Evolutionary conservation across 192 early-diverging fungal species (phyloP), one percentile per base, ranked within the genome.

Genomic region (Chytriomyces hyalinus): DNA sequence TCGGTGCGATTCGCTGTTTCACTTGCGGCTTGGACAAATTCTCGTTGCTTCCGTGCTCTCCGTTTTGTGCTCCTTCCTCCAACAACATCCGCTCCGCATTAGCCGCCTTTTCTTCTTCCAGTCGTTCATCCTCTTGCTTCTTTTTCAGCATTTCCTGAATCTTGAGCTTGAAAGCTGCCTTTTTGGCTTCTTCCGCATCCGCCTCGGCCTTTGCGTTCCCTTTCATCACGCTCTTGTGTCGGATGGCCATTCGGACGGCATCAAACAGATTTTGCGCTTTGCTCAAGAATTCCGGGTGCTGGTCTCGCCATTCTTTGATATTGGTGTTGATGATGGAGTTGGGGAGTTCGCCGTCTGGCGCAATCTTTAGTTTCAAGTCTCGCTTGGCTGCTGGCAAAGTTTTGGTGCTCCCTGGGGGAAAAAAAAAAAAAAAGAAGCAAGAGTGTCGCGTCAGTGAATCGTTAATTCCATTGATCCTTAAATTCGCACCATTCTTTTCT

Each of bases 341-440:
- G 7, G 87, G 87, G 20, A 88, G 44, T 1, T 61, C 36, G 6
- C 87, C 87, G 63, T 88, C 87, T 11, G 87, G 87, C 45, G 86
- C 86, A 68, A 83, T 60, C 13, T n/a, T 57, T 57, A n/a, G 53
- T 20, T 57, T 57, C 53, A 57, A n/a, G 53, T 20, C 53, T 57
- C 20, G 13, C 20, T 20, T 57, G 15, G 20, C 15, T 20, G 15
- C 20, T 5, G 20, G 53, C 53, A 20, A n/a, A n/a, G 13, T 57
- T 20, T 57, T 13, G 1, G 53, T 20, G 53, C 15, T 57, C 3
- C 53, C 20, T 57, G 53, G 24, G n/a, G 2, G 53, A 17, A 57
- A 57, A 57, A 57, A 20, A 57, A 57, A 57, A 20, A 5, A 57
- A 3, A 3, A n/a, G 53, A 4, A n/a, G 2, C 53, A n/a, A 57